Conservation (phyloP, 345 rosid species). For the rapeseed (Brassica napus) region DNA sequence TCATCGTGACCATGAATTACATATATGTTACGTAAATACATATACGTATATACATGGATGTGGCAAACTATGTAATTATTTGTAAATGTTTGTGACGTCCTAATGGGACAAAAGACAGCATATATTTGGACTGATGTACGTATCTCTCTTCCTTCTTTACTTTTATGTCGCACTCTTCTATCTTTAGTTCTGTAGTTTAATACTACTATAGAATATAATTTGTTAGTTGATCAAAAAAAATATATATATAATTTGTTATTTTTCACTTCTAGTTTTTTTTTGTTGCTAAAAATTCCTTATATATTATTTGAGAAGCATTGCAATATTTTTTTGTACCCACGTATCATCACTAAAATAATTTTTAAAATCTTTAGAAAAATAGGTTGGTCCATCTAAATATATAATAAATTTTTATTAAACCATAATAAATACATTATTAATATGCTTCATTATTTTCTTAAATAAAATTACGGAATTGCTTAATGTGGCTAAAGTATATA, state of each 20-base stretch:
- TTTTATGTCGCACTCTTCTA: conserved; percentile 17
- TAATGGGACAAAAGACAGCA: conserved; percentile 4
- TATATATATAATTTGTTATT: not conserved
- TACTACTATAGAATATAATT: not conserved
- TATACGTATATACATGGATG: not conserved
- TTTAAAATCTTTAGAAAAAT: too few species aligned
- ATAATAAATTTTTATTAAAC: too few species aligned
- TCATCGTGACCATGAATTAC: conserved; percentile 23
- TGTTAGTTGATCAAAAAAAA: not conserved
- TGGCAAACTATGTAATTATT: not conserved
- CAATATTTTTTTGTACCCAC: too few species aligned
- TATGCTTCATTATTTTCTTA: too few species aligned
- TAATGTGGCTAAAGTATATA: too few species aligned
- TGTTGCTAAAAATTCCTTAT: not conserved
- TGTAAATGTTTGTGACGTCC: not conserved
- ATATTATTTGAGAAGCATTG: too few species aligned
- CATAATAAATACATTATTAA: too few species aligned
- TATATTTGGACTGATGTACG: not conserved
- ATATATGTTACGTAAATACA: conserved; percentile 5
- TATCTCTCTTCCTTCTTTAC: conserved; percentile 4
- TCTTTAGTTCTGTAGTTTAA: conserved; percentile 7
- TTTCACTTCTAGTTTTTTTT: not conserved
- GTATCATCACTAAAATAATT: too few species aligned
- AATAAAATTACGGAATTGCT: too few species aligned
- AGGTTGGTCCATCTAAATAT: too few species aligned